These are phyloP conservation scores for Silene noctiflora DNA, from an alignment of 179 eudicot species.

Conservation along the genomic window DNA sequence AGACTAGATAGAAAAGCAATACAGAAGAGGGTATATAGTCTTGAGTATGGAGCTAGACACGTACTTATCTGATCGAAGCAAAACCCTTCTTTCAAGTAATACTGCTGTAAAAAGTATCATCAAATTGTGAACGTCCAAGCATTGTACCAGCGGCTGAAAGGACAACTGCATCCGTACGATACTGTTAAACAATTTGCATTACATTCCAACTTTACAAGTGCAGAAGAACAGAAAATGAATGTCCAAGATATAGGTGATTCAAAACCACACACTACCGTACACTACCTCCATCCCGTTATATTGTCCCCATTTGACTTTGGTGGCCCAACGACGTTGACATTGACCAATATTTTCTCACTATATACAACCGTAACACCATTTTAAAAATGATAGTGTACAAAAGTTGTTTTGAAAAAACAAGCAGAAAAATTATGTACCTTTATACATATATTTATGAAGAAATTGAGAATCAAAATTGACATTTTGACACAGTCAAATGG, in stretches of 20 bases:
- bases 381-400: background rate
- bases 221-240: background rate
- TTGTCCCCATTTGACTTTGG: background rate
- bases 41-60: background rate
- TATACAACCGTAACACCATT: background rate
- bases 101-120: conserved; percentile 77
- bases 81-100: conserved; percentile 71
- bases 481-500: background rate
- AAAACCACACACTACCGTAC: conserved; percentile 3
- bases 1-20: background rate
- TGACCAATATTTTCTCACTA: background rate
- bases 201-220: too few species aligned
- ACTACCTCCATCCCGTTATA: background rate
- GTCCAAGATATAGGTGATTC: conserved; percentile 4
- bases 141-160: conserved; percentile 72
- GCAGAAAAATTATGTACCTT: background rate
- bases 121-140: conserved; percentile 81
- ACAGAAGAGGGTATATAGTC: background rate
- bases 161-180: conserved; percentile 52
- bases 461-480: background rate
- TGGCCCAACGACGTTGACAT: background rate
- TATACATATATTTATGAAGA: too few species aligned
- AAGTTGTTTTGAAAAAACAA: background rate
- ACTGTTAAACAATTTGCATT: background rate
- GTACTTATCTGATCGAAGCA: conserved; percentile 80